phyloP scores from a whole-genome alignment of 2,329 filamentous ascomycete genomes.

The Ascochyta rabiei region DNA sequence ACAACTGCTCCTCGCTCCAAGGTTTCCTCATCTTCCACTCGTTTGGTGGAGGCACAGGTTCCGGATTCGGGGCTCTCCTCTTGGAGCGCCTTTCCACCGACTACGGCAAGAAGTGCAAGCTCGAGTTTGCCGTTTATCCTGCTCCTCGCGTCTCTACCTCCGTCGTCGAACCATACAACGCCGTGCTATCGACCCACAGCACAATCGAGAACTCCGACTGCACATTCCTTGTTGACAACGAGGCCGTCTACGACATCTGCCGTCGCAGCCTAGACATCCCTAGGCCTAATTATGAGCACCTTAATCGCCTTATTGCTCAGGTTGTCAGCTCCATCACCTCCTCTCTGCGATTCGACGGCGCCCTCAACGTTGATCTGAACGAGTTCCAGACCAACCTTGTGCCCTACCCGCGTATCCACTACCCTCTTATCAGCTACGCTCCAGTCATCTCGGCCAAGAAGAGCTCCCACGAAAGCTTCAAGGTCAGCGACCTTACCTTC shows the following conservation, averaged over 20 bases:
- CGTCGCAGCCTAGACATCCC: conserved; percentile 73
- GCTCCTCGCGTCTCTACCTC: conserved; percentile 72
- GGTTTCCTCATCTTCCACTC: conserved; percentile 79
- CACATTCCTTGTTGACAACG: conserved; percentile 78
- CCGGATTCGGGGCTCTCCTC: conserved; percentile 73
- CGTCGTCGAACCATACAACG: conserved; percentile 77
- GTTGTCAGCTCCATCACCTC: conserved; percentile 78
- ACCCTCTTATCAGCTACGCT: conserved; percentile 74
- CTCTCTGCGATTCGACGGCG: conserved; percentile 73
- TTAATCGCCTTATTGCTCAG: conserved; percentile 75
- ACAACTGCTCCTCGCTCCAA: conserved; percentile 75
- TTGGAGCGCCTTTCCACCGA: conserved; percentile 75
- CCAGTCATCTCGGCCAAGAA: conserved; percentile 74
- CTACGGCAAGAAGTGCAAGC: conserved; percentile 79
- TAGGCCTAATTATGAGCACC: conserved; percentile 71
- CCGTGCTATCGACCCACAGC: conserved; percentile 74
- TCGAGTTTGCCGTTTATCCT: conserved; percentile 75
- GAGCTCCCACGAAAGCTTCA: conserved; percentile 87
- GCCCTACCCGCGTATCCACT: conserved; percentile 75
- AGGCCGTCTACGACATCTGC: conserved; percentile 78
- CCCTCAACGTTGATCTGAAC: conserved; percentile 76
- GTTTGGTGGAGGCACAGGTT: conserved; percentile 74
- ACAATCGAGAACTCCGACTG: conserved; percentile 80
- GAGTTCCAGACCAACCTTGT: conserved; percentile 81
- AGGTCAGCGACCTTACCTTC: conserved; percentile 77